phyloP scores from a whole-genome alignment of 31 red algal species.

The Endocladia muricata region DNA sequence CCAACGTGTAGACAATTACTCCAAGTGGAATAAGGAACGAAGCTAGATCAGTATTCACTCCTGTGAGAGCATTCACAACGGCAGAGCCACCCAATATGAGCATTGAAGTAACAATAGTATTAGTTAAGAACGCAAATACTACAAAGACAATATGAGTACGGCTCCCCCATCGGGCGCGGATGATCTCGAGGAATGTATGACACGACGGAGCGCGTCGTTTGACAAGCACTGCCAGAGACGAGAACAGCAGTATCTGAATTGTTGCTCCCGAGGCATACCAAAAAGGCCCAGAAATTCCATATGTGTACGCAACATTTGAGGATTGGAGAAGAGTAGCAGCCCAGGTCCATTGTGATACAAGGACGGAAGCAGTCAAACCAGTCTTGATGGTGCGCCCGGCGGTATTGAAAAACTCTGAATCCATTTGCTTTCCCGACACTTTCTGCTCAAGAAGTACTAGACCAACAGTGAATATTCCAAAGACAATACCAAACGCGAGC shows the following conservation, averaged over 20 bases:
- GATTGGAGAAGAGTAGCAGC: conserved; percentile 69
- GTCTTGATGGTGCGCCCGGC: conserved; percentile 54
- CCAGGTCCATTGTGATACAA: conserved; percentile 83
- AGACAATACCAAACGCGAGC: conserved; percentile 63
- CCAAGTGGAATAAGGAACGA: conserved; percentile 77
- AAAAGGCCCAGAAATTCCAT: conserved; percentile 56
- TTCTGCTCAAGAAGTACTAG: conserved; percentile 61
- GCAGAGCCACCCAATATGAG: conserved; percentile 62
- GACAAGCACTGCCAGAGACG: conserved; percentile 56
- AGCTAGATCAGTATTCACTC: conserved; percentile 52
- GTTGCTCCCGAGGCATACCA: conserved; percentile 77
- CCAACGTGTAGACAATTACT: conserved; percentile 73
- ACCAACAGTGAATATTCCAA: conserved; percentile 50
- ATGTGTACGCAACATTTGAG: conserved; percentile 64
- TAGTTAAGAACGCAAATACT: conserved; percentile 57
- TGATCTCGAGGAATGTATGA: conserved; percentile 76
- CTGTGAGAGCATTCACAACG: conserved; percentile 44
- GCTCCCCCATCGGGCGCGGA: conserved; percentile 64
- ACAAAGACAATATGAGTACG: conserved; percentile 48
- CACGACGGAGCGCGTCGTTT: conserved; percentile 63
- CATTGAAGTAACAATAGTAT: conserved; percentile 66
- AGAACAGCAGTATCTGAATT: conserved; percentile 65
- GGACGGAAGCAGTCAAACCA: conserved; percentile 72
- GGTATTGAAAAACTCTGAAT: conserved; percentile 78
- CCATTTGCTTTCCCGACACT: conserved; percentile 32